Evolutionary conservation across 139 green algal species (phyloP), one percentile per base, ranked within the genome.

Genomic region (Helicosporidium sp.): DNA sequence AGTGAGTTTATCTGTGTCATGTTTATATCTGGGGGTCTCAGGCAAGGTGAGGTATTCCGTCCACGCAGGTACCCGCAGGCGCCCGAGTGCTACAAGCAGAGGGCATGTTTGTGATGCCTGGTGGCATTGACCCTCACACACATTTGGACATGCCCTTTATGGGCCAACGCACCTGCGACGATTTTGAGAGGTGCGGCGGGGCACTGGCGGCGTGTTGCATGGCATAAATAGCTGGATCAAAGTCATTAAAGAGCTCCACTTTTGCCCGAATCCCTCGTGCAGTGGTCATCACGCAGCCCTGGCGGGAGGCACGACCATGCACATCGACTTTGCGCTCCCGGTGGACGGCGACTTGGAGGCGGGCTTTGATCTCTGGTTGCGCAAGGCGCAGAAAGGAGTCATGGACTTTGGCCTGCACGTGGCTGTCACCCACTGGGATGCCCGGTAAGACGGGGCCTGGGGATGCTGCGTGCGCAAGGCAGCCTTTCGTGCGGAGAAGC

Each of bases 351-450:
- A 93, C 68, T 52, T 93, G 16, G 23, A 62, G 39, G 47, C 46
- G 18, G 83, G 84, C 17, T 72, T 72, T 13, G 25, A 68, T 8
- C 34, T 48, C 26, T 89, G 63, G 51, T 58, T 72, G 57, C 7
- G 50, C 5, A 84, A 85, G 51, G 68, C 77, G 0, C 19, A 63
- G 29, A 64, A 52, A 0, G 51, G 52, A 20, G 81, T 78, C 35
- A 92, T 93, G 65, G 87, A 96, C 65, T 96, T 92, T 55, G 68
- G 67, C 25, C 92, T 95, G 52, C 87, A 97, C 62, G 89, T 96
- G 75, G 85, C 85, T 7, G 69, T 97, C 36, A 95, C 80, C 16
- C 55, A 42, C 6, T 97, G 87, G 87, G 51, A n/a, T n/a, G n/a
- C n/a, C n/a, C n/a, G n/a, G n/a, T n/a, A n/a, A n/a, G n/a, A n/a